Evolutionary conservation across 2,329 filamentous ascomycete species (phyloP).

Genomic region (Penicillium sp.): DNA sequence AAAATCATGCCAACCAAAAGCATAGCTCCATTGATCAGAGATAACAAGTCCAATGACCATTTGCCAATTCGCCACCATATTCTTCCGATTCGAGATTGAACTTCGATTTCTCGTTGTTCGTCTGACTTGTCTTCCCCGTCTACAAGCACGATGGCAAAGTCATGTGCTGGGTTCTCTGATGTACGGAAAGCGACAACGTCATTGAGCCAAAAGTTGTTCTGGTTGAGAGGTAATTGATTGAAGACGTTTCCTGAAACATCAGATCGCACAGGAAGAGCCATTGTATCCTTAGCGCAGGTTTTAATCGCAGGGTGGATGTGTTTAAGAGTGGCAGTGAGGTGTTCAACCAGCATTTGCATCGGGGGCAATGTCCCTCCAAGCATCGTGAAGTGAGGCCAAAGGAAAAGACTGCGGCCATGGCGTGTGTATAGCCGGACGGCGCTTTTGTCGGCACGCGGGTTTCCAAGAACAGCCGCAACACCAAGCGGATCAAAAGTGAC

Average conservation of each 20-base stretch:
- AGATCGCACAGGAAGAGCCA: conserved; percentile 32
- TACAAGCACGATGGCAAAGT: conserved; percentile 34
- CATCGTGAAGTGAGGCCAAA: conserved; percentile 40
- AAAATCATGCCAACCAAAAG: conserved; percentile 30
- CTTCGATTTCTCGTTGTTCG: not conserved
- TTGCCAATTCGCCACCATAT: conserved; percentile 19
- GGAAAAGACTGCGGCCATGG: conserved; percentile 31
- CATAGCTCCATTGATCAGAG: conserved; percentile 29
- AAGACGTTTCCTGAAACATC: conserved; percentile 33
- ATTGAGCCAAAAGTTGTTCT: conserved; percentile 34
- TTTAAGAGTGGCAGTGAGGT: conserved; percentile 29
- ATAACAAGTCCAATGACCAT: conserved; percentile 26
- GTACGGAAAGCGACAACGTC: conserved; percentile 33
- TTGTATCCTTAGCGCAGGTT: conserved; percentile 33
- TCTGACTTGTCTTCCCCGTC: conserved; percentile 16
- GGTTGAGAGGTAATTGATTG: conserved; percentile 34
- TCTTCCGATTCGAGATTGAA: conserved; percentile 5
- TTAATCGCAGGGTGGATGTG: conserved; percentile 33
- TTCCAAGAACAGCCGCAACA: conserved; percentile 36
- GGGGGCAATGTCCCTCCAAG: conserved; percentile 36
- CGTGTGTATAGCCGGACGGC: conserved; percentile 36
- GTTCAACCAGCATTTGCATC: conserved; percentile 37
- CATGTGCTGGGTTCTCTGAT: conserved; percentile 28
- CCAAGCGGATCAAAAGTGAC: conserved; percentile 40
- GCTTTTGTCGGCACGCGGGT: conserved; percentile 35